Conservation (phyloP, 352 stramenopile species). For the Blastocystis sp. region DNA sequence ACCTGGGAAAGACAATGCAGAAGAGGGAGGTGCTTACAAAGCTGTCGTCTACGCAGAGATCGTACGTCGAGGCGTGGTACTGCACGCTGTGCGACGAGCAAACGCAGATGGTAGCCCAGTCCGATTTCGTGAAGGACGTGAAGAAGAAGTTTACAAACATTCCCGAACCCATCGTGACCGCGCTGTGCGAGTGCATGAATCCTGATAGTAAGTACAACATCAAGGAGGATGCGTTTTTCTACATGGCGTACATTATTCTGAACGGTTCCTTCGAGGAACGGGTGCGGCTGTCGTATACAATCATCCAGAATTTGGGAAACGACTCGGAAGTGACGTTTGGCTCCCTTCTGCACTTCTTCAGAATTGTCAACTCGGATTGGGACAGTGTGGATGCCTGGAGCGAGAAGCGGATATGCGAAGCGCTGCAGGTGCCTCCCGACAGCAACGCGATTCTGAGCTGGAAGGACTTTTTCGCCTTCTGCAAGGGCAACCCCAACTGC, state of each 20-base stretch:
- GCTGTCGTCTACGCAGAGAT: conserved; percentile 25
- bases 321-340: conserved; percentile 38
- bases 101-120: background rate
- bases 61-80: conserved; percentile 54
- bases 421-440: background rate
- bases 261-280: conserved; percentile 65
- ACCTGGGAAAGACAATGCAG: conserved; percentile 40
- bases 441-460: conserved; percentile 34
- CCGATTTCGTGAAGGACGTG: conserved; percentile 56
- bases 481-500: conserved; percentile 42
- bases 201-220: conserved; percentile 42
- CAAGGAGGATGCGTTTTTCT: conserved; percentile 64
- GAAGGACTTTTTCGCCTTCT: conserved; percentile 37
- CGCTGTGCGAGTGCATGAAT: conserved; percentile 62
- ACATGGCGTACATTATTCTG: conserved; percentile 49
- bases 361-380: conserved; percentile 6
- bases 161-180: conserved; percentile 4
- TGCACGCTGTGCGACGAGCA: conserved; percentile 31
- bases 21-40: conserved; percentile 57
- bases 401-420: background rate
- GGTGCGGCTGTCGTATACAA: conserved; percentile 25
- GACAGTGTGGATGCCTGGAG: conserved; percentile 18
- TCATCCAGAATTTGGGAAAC: conserved; percentile 57
- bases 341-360: conserved; percentile 50
- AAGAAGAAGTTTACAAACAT: conserved; percentile 67